Evolutionary conservation across 805 yeast species (phyloP), one percentile per base, ranked within the genome.

Genomic region (Pichia scutulata): DNA sequence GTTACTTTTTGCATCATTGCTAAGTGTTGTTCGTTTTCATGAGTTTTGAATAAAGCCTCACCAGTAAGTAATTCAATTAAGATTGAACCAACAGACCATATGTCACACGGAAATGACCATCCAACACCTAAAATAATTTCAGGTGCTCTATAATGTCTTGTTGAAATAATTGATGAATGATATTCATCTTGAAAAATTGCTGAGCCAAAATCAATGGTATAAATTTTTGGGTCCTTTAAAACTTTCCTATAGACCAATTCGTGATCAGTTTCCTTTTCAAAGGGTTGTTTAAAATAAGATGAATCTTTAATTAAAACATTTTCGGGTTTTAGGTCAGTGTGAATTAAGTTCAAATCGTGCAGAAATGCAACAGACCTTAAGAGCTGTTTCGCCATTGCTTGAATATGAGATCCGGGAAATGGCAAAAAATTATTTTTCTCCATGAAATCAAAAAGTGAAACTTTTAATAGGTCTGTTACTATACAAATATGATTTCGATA

Each of bases 21-120:
- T 65, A 93, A 71, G 68, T 93, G 99, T 66, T 92, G 98, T 46
- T 83, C 71, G 65, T 92, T 90, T 63, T 93, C 97, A 65, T 92
- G 97, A 1, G 98, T 93, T 57, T 88, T 89, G 68, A 92, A 93
- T 23, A 93, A 70, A 0, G 97, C 96, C 61, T 89, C 96, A 25
- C 99, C 99, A 19, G 95, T 88, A 39, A 87, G 82, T 46, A 93
- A 69, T 68, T 93, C 99, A 10, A 89, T 90, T 36, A 93, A 69
- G 16, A 93, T 88, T 66, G 98, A 92, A 1, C 97, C 99, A 42
- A 93, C 75, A 1, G 96, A 87, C 99, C 99, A 93, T 70, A 92
- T 72, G 65, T 93, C 99, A 66, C 98, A 92, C 1, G 97, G 95
- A 59, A 78, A 89, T 8, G 96, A 86, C 98, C 99, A 93, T 19